Conservation (phyloP, 371 early-diverging fungal species). For the Haplosporangium sp. region DNA sequence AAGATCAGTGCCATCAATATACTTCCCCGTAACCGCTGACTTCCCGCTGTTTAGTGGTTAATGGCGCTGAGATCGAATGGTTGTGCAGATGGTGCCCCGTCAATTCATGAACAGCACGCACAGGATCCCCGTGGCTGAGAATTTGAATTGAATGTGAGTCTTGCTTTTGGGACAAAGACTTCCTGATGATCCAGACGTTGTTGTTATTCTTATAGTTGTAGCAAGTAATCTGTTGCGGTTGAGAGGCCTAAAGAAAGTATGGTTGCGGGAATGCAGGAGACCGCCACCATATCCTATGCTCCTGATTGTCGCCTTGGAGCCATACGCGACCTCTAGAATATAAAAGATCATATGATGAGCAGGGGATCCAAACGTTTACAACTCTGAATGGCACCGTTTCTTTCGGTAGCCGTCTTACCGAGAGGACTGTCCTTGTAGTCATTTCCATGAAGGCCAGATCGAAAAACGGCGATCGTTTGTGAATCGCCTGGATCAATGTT, state of each 20-base stretch:
- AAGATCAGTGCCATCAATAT: slow-evolving; percentile 68
- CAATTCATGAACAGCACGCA: slow-evolving; percentile 81
- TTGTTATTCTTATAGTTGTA: slow-evolving; percentile 97
- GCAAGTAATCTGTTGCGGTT: slow-evolving; percentile 97
- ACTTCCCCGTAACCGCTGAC: slow-evolving; percentile 91
- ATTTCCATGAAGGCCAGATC: slow-evolving; percentile 88
- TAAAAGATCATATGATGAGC: not conserved
- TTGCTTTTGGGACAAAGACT: slow-evolving; percentile 29
- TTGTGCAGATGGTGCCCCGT: slow-evolving; percentile 87
- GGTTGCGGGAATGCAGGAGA: slow-evolving; percentile 96
- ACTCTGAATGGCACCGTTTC: too few relatives aligned
- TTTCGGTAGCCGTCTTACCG: too few relatives aligned
- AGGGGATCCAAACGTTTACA: not conserved
- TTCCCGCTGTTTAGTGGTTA: slow-evolving; percentile 85
- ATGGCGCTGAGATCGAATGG: slow-evolving; percentile 82
- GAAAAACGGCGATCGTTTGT: slow-evolving; percentile 98
- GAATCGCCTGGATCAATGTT: slow-evolving; percentile 95
- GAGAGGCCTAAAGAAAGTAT: slow-evolving; percentile 89
- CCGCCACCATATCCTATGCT: slow-evolving; percentile 88
- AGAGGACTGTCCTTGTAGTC: slow-evolving; percentile 83
- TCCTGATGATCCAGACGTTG: slow-evolving; percentile 88
- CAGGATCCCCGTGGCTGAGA: slow-evolving; percentile 81
- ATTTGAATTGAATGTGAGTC: slow-evolving; percentile 61
- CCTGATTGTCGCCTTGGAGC: slow-evolving; percentile 91
- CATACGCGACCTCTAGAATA: slow-evolving; percentile 90